Evolutionary conservation across 331 rosid species (phyloP), one percentile per base, ranked within the genome.

Genomic region (Saraca asoca): DNA sequence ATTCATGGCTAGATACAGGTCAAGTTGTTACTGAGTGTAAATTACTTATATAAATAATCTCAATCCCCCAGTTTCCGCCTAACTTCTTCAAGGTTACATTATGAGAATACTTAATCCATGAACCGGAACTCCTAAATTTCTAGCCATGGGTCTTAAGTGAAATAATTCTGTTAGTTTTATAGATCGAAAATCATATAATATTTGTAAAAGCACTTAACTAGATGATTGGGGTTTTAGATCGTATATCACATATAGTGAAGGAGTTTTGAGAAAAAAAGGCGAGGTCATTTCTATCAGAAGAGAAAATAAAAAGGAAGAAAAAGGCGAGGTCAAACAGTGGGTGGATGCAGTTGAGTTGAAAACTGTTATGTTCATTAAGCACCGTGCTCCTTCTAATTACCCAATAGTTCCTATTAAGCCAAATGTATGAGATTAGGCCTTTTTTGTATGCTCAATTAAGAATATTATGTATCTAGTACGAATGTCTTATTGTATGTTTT

Each of bases 361-460:
- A 17, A 12, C 31, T 59, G 16, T 41, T 11, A 1, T 24, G 31
- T 24, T 45, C 10, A 15, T 41, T 16, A 18, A 14, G 33, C 13
- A 37, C 24, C 24, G 17, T 16, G 44, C 44, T 39, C 44, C 44
- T 39, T 39, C 64, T 8, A n/a, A 58, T 37, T 56, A 7, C 61
- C 62, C 13, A 7, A 12, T 56, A 20, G 12, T 33, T 3, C n/a
- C n/a, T n/a, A n/a, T n/a, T n/a, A n/a, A n/a, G n/a, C n/a, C 44
- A 34, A 33, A 15, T 24, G 3, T 31, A 37, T 37, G 16, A 10
- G 14, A 35, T 29, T 12, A 0, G 38, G 48, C 9, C 33, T 18
- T 59, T 59, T 39, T 59, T 59, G 64, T 20, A 17, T 59, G 51
- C 13, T 29, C 15, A 44, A 44, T 11, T 12, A 3, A 44, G 49